phyloP scores from a whole-genome alignment of 768 basidiomycete species.

The Tylopilus felleus region DNA sequence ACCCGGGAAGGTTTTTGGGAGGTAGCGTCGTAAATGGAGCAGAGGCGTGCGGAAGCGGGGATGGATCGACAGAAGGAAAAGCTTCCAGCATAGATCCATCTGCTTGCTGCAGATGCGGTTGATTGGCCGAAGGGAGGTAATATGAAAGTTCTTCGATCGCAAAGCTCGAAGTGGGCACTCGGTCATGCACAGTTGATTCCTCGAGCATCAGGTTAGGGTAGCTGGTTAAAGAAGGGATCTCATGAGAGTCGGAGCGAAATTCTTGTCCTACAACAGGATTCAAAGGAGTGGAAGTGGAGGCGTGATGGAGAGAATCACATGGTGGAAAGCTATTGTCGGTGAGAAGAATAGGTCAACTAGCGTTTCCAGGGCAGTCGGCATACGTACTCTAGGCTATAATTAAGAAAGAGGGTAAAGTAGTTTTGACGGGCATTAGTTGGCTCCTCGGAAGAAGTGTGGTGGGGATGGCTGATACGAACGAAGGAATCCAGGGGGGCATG shows the following conservation, averaged over 20 bases:
- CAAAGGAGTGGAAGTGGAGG: background rate
- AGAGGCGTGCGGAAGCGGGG: background rate
- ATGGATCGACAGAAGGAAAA: background rate
- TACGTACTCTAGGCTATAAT: constrained; percentile 3
- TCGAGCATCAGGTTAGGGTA: background rate
- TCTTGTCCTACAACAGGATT: background rate
- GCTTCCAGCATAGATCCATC: background rate
- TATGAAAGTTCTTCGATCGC: background rate
- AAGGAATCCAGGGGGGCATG: background rate
- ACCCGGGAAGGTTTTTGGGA: background rate
- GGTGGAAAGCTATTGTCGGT: background rate
- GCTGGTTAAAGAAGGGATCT: background rate
- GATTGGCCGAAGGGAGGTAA: background rate
- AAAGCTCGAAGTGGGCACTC: background rate
- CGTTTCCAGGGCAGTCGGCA: background rate
- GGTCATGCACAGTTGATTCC: background rate
- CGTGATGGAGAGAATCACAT: background rate
- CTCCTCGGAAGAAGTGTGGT: background rate
- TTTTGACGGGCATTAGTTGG: background rate
- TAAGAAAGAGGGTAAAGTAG: background rate
- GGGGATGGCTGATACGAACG: too few relatives aligned
- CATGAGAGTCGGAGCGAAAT: background rate
- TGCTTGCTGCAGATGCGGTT: background rate
- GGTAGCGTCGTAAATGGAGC: too few relatives aligned
- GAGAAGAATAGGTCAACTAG: background rate